Evolutionary conservation across 2,329 filamentous ascomycete species (phyloP).

Genomic region (Colletotrichum sublineola): DNA sequence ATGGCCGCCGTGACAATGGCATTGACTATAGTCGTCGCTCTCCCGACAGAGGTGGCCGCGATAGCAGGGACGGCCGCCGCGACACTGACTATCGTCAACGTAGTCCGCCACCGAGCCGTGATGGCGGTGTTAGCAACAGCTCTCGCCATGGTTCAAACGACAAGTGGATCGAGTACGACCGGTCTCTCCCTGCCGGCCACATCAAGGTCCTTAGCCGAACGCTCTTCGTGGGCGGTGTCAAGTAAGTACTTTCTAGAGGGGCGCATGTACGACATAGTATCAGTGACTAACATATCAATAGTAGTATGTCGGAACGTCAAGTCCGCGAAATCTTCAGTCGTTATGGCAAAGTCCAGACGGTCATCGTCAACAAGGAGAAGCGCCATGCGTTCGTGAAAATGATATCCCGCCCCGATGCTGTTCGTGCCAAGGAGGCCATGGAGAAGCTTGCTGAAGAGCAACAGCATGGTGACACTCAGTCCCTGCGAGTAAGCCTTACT

Average conservation of each 20-base stretch:
- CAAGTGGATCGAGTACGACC: slow-evolving; percentile 87
- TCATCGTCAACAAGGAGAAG: slow-evolving; percentile 98
- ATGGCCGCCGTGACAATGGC: slow-evolving; percentile 74
- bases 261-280: slow-evolving; percentile 20
- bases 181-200: slow-evolving; percentile 76
- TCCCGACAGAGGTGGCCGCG: slow-evolving; percentile 70
- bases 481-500: slow-evolving; percentile 71
- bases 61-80: slow-evolving; percentile 66
- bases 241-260: slow-evolving; percentile 65
- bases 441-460: slow-evolving; percentile 74
- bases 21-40: slow-evolving; percentile 81
- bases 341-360: slow-evolving; percentile 92
- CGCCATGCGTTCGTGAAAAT: slow-evolving; percentile 99
- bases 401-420: slow-evolving; percentile 88
- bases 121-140: slow-evolving; percentile 69
- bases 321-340: slow-evolving; percentile 83
- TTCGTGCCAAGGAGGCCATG: slow-evolving; percentile 88
- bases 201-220: slow-evolving; percentile 97
- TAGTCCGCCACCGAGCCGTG: slow-evolving; percentile 77
- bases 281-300: slow-evolving; percentile 47
- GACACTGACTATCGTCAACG: slow-evolving; percentile 86
- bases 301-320: slow-evolving; percentile 82
- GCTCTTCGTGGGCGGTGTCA: slow-evolving; percentile 95
- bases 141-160: slow-evolving; percentile 56
- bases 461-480: background rate